Conservation (phyloP, 345 rosid genomes). For the Nephelium lappaceum region DNA sequence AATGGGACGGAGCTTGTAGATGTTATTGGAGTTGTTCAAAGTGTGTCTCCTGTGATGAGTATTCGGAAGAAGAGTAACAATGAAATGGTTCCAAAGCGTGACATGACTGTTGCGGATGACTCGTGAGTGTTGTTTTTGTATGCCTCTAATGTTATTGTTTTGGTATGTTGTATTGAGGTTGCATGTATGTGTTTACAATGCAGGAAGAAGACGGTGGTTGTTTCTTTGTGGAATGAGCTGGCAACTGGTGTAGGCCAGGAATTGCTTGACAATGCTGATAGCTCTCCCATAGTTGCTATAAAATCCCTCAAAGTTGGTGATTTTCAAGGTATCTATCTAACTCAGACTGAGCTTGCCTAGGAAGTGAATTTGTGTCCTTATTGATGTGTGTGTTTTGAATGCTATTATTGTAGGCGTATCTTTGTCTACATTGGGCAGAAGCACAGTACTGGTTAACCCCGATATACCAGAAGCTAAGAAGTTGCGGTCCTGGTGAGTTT, state of each 20-base stretch:
- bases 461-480: slow-evolving; percentile 72
- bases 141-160: neutral
- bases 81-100: slow-evolving; percentile 81
- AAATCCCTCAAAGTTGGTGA: slow-evolving; percentile 90
- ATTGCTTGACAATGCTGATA: slow-evolving; percentile 64
- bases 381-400: neutral
- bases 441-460: slow-evolving; percentile 67
- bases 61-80: slow-evolving; percentile 80
- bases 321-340: slow-evolving; percentile 67
- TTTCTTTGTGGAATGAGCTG: slow-evolving; percentile 85
- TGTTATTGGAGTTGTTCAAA: slow-evolving; percentile 86
- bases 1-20: slow-evolving; percentile 71
- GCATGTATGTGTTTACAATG: neutral
- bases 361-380: no score
- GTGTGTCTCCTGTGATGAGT: slow-evolving; percentile 77
- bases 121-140: slow-evolving; percentile 40
- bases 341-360: neutral
- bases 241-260: slow-evolving; percentile 82
- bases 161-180: neutral
- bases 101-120: slow-evolving; percentile 79
- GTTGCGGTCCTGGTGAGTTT: slow-evolving; percentile 64
- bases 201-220: slow-evolving; percentile 83
- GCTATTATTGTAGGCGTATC: slow-evolving; percentile 62
- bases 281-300: slow-evolving; percentile 74
- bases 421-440: slow-evolving; percentile 68